A percentile compares a stretch with the other conserved stretches of the same genome.
These are phyloP conservation scores for Anthracocystis walkeri DNA, from an alignment of 1,284 basidiomycete species.

Conservation along the genomic window DNA sequence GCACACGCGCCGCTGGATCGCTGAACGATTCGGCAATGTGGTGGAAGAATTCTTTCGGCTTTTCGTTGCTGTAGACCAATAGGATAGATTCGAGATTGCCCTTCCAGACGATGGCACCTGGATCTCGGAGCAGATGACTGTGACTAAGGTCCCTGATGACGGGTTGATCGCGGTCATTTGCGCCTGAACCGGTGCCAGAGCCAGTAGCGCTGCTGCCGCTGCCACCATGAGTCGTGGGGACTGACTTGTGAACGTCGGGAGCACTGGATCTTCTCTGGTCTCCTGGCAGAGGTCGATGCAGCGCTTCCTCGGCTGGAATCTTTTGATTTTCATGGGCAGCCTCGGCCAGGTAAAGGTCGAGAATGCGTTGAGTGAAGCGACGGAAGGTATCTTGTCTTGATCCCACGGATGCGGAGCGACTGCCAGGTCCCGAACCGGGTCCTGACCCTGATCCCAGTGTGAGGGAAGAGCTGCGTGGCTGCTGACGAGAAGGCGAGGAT, in stretches of 20 bases:
- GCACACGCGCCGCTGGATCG: conserved; percentile 47
- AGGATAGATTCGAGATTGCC: conserved; percentile 61
- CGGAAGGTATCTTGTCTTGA: conserved; percentile 41
- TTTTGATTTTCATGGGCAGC: conserved; percentile 41
- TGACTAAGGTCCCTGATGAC: conserved; percentile 19
- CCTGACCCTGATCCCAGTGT: conserved; percentile 3
- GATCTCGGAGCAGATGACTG: conserved; percentile 24
- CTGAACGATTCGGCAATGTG: conserved; percentile 58
- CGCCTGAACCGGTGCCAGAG: neutral
- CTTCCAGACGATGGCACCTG: conserved; percentile 50
- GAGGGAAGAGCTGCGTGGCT: conserved; percentile 21
- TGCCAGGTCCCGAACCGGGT: conserved; percentile 19
- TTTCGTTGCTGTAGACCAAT: conserved; percentile 55
- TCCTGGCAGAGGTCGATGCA: conserved; percentile 8
- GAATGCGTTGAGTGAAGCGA: conserved; percentile 59
- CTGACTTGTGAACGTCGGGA: conserved; percentile 18
- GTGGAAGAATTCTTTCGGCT: conserved; percentile 65
- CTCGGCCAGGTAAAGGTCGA: conserved; percentile 64
- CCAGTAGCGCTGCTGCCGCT: neutral
- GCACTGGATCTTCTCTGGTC: conserved; percentile 22
- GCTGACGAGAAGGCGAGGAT: conserved; percentile 29
- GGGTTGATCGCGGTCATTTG: conserved; percentile 12
- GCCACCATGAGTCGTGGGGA: neutral
- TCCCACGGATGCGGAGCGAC: conserved; percentile 33
- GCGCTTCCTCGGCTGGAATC: conserved; percentile 19